Conservation (phyloP, 2,329 filamentous ascomycete genomes). For the Amauroascus niger region DNA sequence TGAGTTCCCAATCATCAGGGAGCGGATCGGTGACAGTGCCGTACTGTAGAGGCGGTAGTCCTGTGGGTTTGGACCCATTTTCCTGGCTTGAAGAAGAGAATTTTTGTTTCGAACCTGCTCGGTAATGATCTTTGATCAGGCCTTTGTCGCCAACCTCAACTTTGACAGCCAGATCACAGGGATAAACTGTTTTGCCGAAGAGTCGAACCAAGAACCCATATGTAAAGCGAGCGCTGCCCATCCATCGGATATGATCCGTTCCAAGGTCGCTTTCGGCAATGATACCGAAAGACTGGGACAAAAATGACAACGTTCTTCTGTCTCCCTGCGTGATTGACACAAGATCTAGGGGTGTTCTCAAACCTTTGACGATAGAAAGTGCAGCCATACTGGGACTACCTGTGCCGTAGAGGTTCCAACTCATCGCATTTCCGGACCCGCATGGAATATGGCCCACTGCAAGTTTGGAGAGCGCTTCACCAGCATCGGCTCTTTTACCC, state of each 20-base stretch:
- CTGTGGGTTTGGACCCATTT: conserved; percentile 39
- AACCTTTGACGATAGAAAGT: conserved; percentile 74
- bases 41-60: conserved; percentile 64
- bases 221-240: conserved; percentile 77
- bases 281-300: conserved; percentile 82
- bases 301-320: conserved; percentile 67
- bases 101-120: conserved; percentile 35
- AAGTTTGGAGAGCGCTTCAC: conserved; percentile 61
- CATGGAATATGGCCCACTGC: conserved; percentile 83
- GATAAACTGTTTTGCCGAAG: conserved; percentile 67
- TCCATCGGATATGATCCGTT: conserved; percentile 87
- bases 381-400: conserved; percentile 65
- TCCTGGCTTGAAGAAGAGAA: conserved; percentile 23
- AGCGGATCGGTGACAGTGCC: conserved; percentile 70
- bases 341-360: conserved; percentile 74
- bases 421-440: conserved; percentile 89
- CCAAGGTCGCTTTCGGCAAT: conserved; percentile 82
- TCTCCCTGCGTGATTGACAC: conserved; percentile 78
- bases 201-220: conserved; percentile 72
- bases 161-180: conserved; percentile 79
- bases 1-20: conserved; percentile 64
- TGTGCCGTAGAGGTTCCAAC: conserved; percentile 78
- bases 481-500: conserved; percentile 64
- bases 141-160: conserved; percentile 68
- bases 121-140: conserved; percentile 64